Base-by-base conservation (phyloP, 345 rosid genomes). In the Linum lewisii region DNA sequence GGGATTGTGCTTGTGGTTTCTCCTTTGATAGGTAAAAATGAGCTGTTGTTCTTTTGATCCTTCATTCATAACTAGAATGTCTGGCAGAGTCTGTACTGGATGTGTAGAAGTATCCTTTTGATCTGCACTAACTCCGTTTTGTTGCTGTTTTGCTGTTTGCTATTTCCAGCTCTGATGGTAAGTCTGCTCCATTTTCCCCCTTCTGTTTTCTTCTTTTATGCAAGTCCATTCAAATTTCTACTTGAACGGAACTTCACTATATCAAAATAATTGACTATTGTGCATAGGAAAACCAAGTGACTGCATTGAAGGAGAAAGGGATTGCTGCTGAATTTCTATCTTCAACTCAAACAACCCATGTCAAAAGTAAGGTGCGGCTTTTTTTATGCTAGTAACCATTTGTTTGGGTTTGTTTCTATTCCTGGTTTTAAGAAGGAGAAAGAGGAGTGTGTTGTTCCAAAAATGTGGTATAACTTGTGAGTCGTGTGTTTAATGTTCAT, bases 1-100 rank as follows among this genome's bases (percentile, higher is more conserved):
- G 94, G 98, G 68, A 83, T 92, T 63, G 97, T 84, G 44, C 95
- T 92, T 62, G 97, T 92, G 51, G 89, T 88, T 64, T 92, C 87
- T 75, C 98, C 98, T 56, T 79, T 88, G 65, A 92, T 92, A 75
- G 98, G 98, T 91, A 63, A 60, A 63, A 36, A 37, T 14, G 8
- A 21, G 50, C 37, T 19, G 26, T 56, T 14, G 6, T 71, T 54
- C 16, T 23, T 6, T 57, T 24, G 3, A 21, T 36, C 20, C 5
- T 29, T 29, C 34, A 24, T 15, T 21, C 16, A 21, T 66, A 24
- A 4, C 6, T 62, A 13, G 7, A n/a, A 19, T 51, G 51, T 3
- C 60, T 21, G 42, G 47, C 56, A 51, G 5, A n/a, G 7, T 36
- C 5, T 52, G 13, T 52, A 11, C 34, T 52, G 23, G 56, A 20